A percentile compares a stretch with the other conserved stretches of the same genome.
These are phyloP conservation scores for Alternaria consortialis DNA, from an alignment of 2,329 filamentous ascomycete genomes.

Conservation along the genomic window DNA sequence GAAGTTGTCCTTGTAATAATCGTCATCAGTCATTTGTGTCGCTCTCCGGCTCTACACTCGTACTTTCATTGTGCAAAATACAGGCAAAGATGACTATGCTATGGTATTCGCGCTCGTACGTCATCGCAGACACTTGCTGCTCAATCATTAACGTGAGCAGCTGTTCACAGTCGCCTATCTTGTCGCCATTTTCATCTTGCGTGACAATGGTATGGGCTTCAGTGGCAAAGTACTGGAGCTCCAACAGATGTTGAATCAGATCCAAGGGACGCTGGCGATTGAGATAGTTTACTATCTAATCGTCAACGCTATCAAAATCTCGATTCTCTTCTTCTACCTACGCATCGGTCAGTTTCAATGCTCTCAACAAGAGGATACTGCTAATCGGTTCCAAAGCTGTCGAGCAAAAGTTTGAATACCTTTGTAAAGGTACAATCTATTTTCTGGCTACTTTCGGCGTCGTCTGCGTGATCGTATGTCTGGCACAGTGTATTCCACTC, in stretches of 20 bases:
- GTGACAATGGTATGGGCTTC: constrained; percentile 38
- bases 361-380: not conserved
- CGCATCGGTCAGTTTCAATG: constrained; percentile 39
- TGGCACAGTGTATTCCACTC: constrained; percentile 45
- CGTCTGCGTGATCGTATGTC: constrained; percentile 35
- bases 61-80: constrained; percentile 29
- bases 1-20: constrained; percentile 1
- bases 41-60: constrained; percentile 34
- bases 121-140: not conserved
- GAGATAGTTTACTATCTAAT: constrained; percentile 45
- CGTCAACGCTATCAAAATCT: constrained; percentile 44
- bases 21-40: constrained; percentile 35
- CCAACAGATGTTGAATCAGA: constrained; percentile 30
- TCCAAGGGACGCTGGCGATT: constrained; percentile 40
- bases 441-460: constrained; percentile 37
- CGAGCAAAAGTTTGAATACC: constrained; percentile 30
- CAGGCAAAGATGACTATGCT: constrained; percentile 42
- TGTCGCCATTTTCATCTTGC: constrained; percentile 29
- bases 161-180: constrained; percentile 39
- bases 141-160: constrained; percentile 13
- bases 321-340: constrained; percentile 48
- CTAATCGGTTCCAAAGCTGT: constrained; percentile 27
- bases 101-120: constrained; percentile 41
- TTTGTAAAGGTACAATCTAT: constrained; percentile 36
- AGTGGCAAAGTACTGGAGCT: constrained; percentile 26